Evolutionary conservation across 1,284 basidiomycete species (phyloP).

Genomic region (Apiotrichum gracile): DNA sequence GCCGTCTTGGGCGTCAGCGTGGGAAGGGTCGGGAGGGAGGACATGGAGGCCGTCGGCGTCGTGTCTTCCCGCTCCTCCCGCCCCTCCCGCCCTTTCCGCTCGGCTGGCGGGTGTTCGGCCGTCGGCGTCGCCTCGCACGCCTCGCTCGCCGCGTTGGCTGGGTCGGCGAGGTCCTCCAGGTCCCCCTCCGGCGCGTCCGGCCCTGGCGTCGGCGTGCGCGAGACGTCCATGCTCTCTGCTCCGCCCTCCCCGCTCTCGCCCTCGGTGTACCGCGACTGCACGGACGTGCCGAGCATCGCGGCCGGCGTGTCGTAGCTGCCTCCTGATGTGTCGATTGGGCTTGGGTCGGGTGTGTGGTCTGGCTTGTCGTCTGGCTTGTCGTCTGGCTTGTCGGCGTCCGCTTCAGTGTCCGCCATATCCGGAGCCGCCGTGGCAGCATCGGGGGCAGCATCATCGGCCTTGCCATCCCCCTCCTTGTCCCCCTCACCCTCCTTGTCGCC

Average conservation of each 20-base stretch:
- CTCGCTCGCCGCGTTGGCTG: too few species aligned
- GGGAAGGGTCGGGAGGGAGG: background rate
- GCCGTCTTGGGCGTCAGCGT: slow-evolving; percentile 5
- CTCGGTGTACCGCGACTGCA: background rate
- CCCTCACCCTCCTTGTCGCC: background rate
- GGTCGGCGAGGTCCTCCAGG: too few species aligned
- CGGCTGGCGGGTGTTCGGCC: too few species aligned
- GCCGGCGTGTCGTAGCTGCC: background rate
- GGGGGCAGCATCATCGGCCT: background rate
- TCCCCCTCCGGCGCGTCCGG: background rate
- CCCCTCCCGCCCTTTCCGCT: too few species aligned
- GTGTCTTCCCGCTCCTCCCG: background rate
- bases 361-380: background rate
- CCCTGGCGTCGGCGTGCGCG: slow-evolving; percentile 3
- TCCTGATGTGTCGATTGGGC: background rate
- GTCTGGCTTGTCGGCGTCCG: background rate
- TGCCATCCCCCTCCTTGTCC: background rate
- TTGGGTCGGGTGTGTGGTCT: background rate
- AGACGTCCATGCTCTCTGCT: background rate
- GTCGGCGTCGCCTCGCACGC: too few species aligned
- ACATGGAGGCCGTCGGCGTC: background rate
- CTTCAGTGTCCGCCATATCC: too few species aligned
- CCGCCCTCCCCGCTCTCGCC: background rate
- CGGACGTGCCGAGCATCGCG: background rate
- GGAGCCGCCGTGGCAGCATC: too few species aligned